Evolutionary conservation across 2,329 filamentous ascomycete genomes (phyloP).

Genomic region (Aspergillus clavatus): DNA sequence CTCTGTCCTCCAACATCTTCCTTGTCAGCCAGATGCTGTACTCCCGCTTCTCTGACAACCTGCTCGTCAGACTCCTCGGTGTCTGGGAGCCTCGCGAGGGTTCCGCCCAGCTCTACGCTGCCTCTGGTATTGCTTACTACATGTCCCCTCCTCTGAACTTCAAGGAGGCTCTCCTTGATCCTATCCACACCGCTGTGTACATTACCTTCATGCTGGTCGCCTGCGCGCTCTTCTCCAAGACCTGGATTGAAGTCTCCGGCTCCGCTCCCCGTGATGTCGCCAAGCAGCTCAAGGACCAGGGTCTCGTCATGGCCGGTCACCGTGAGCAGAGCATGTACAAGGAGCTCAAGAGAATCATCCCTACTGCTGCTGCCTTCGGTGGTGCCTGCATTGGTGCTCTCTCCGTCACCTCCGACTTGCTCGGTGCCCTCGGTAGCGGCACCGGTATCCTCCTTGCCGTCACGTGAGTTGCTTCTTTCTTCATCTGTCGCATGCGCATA

Average conservation of each 20-base stretch:
- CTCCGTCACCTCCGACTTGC: conserved; percentile 89
- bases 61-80: conserved; percentile 93
- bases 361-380: conserved; percentile 94
- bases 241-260: conserved; percentile 98
- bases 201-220: conserved; percentile 97
- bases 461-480: conserved; percentile 63
- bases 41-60: conserved; percentile 98
- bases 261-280: conserved; percentile 96
- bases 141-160: conserved; percentile 99
- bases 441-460: conserved; percentile 98
- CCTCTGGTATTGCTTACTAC: conserved; percentile 96
- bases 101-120: conserved; percentile 88
- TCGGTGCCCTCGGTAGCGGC: conserved; percentile 91
- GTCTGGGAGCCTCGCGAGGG: conserved; percentile 96
- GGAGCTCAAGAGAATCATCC: conserved; percentile 98
- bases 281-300: conserved; percentile 99
- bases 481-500: neutral
- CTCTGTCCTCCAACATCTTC: conserved; percentile 98
- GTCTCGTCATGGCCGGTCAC: conserved; percentile 98
- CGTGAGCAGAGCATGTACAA: conserved; percentile 99
- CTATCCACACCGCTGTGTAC: conserved; percentile 93
- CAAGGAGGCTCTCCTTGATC: conserved; percentile 92
- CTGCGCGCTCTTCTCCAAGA: conserved; percentile 99
- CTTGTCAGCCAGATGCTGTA: conserved; percentile 99
- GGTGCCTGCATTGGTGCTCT: conserved; percentile 98